Evolutionary conservation across 148 eudicot genomes (phyloP), one percentile per base, ranked within the genome.

Genomic region (Rhododendron vialii): DNA sequence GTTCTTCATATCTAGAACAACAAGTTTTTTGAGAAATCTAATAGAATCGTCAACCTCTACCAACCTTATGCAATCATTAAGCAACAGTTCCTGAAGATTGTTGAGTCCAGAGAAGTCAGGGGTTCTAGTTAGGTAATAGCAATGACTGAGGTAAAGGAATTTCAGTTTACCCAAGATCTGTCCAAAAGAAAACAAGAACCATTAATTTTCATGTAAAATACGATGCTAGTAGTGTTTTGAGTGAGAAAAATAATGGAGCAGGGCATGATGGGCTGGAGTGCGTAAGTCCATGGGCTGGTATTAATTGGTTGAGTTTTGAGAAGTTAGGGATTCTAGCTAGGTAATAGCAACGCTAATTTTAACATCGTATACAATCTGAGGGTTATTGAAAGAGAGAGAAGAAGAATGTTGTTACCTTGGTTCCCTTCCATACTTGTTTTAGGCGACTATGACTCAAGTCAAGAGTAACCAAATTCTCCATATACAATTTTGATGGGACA

Each of bases 41-140:
- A 84, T 53, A 36, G 86, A 77, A 12, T 30, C 20, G 1, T 71
- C 41, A 71, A 71, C 76, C 76, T 30, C 38, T 14, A 30, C 76
- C 76, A 71, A 53, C n/a, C 61, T 84, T 77, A 22, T 36, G 35
- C 82, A 84, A 12, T 61, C 57, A 28, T 35, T 55, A 28, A 75
- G 69, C 28, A 51, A 28, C 63, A 84, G 12, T 84, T 84, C 67
- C 86, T 84, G 28, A n/a, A 84, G 86, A 77, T 36, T 84, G 38
- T 11, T 26, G 71, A 84, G 73, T 63, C 86, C 82, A 24, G 59
- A 51, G 47, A 75, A 84, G n/a, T 84, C 51, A 14, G 69, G 81
- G 24, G 86, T n/a, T 57, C 57, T 75, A 38, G 65, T 75, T 35
- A 53, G 26, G 33, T 17, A 76, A 50, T 41, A 48, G 20, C 81